Conservation (phyloP, 257 asterid species). For the Datura wrightii region DNA sequence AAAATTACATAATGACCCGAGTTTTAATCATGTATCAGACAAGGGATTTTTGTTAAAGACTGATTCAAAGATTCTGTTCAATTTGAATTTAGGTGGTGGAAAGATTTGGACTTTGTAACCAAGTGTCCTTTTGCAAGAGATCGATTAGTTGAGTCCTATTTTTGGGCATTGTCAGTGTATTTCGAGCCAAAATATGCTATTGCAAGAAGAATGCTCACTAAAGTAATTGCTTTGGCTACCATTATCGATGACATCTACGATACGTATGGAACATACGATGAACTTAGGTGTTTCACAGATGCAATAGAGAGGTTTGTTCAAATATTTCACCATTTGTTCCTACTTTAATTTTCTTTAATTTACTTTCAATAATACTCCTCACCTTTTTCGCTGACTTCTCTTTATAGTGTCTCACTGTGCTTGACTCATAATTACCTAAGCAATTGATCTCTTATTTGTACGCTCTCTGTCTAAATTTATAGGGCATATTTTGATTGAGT, state of each 20-base stretch:
- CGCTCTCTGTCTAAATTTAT: too few relatives aligned
- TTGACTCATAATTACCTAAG: too few relatives aligned
- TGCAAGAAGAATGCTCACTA: neutral
- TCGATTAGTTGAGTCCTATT: slow-evolving; percentile 46
- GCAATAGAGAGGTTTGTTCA: neutral
- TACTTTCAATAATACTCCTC: too few relatives aligned
- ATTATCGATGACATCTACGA: neutral
- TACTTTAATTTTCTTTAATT: neutral
- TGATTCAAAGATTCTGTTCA: neutral
- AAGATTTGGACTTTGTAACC: slow-evolving; percentile 28
- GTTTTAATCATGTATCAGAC: too few relatives aligned
- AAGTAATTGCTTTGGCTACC: neutral
- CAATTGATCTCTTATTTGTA: too few relatives aligned
- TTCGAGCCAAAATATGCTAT: slow-evolving; percentile 42
- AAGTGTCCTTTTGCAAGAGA: slow-evolving; percentile 47
- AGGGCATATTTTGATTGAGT: too few relatives aligned
- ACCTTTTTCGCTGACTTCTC: too few relatives aligned
- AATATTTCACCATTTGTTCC: too few relatives aligned
- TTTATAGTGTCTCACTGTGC: too few relatives aligned
- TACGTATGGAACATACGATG: neutral
- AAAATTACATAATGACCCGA: too few relatives aligned
- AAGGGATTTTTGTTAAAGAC: too few relatives aligned
- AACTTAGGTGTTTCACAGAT: neutral
- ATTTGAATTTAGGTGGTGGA: too few relatives aligned
- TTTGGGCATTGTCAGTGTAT: slow-evolving; percentile 39